Evolutionary conservation across 2,329 filamentous ascomycete genomes (phyloP).

Genomic region (Aphanoascus verrucosus): DNA sequence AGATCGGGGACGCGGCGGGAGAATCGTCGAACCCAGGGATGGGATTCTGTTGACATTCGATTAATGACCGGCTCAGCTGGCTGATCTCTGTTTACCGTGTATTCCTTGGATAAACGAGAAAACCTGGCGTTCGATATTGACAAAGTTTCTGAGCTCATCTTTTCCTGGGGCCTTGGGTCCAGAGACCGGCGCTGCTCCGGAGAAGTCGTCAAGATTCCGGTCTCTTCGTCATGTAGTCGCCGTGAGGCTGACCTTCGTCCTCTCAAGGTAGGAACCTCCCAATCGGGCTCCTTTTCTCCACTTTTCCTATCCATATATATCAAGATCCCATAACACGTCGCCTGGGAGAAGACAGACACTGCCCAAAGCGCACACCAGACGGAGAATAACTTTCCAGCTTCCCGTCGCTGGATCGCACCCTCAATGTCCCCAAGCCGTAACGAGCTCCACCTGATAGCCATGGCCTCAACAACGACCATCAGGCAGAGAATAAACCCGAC

Average conservation of each 20-base stretch:
- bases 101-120: not conserved
- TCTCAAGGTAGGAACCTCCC: not conserved
- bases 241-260: not conserved
- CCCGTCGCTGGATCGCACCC: not conserved
- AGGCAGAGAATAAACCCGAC: not conserved
- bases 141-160: not conserved
- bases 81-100: not conserved
- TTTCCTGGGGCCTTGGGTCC: not conserved
- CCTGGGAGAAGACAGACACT: conserved; percentile 2
- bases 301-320: not conserved
- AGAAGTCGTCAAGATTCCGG: not conserved
- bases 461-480: conserved; percentile 1
- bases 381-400: not conserved
- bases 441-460: conserved; percentile 8
- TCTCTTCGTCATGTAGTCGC: not conserved
- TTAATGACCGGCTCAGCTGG: not conserved
- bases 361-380: conserved; percentile 10
- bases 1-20: conserved; percentile 6
- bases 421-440: conserved; percentile 1
- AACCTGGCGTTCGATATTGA: not conserved
- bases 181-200: not conserved
- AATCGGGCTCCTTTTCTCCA: not conserved
- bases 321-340: not conserved
- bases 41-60: not conserved
- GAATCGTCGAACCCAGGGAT: conserved; percentile 1